These are phyloP conservation scores for Solanum dulcamara DNA, from an alignment of 257 asterid species.

Conservation along the genomic window DNA sequence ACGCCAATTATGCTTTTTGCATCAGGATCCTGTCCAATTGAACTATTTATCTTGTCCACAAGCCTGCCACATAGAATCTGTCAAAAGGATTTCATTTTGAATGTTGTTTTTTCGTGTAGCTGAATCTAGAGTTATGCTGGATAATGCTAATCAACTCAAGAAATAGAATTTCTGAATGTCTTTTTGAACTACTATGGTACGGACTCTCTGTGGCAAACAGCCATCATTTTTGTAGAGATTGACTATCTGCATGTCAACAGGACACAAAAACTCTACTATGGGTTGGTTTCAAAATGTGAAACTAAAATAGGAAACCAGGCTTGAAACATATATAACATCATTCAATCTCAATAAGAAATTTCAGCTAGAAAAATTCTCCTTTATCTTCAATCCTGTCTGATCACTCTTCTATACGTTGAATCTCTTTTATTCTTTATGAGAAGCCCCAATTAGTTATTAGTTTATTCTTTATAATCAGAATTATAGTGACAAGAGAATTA, in stretches of 20 bases:
- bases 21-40: slow-evolving; percentile 85
- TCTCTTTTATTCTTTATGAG: background rate
- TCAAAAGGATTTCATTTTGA: background rate
- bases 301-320: background rate
- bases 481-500: background rate
- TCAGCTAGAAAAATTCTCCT: background rate
- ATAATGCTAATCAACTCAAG: background rate
- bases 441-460: background rate
- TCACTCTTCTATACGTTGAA: background rate
- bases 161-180: background rate
- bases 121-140: background rate
- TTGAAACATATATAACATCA: background rate
- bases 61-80: slow-evolving; percentile 39
- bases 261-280: background rate
- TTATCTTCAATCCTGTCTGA: background rate
- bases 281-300: background rate
- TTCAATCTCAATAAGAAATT: background rate
- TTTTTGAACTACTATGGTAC: background rate
- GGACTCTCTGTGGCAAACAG: background rate
- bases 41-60: slow-evolving; percentile 87
- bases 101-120: background rate
- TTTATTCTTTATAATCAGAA: background rate
- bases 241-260: background rate
- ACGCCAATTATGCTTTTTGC: slow-evolving; percentile 91
- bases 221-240: background rate